Base-by-base conservation (phyloP, 176 grass and related monocot species). In the Pharus latifolius region DNA sequence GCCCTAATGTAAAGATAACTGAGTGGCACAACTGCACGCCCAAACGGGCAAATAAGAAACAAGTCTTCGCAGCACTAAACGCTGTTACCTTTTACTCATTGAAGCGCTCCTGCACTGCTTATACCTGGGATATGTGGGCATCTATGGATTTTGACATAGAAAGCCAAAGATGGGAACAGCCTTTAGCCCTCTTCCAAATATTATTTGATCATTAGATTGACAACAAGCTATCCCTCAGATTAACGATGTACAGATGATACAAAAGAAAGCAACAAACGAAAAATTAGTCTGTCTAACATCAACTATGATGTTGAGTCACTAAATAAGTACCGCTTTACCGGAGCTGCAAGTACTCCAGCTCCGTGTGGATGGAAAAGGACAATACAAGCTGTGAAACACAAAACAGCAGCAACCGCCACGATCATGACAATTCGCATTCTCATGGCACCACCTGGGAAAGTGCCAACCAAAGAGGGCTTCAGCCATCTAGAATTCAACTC, bases 341-440 rank as follows among this genome's bases (percentile, higher is more conserved):
- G 71, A 38, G 71, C 38, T 29, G 67, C 79, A 88, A 91, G 81
- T 10, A 48, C 58, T 62, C 63, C 74, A 18, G 56, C 75, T 71
- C 84, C 85, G 29, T 66, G 76, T 0, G 90, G 96, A 60, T 99
- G 96, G 57, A 94, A 76, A 49, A 99, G 76, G 12, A 81, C 87
- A 67, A 84, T 62, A 65, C 90, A 99, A 6, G 90, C 87, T 20
- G 82, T 59, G 23, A 99, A 80, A 69, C 96, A 99, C 52, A 88
- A 42, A n/a, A 99, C 63, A 66, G 84, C 84, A 69, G 76, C 59
- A 59, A 91, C 64, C 20, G 74, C 26, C 37, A 86, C 31, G 30
- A 84, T 72, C 12, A 65, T 44, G n/a, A 65, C 59, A 63, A 88
- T 40, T 13, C 79, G 75, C 15, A 56, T 80, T 66, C 73, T 94